Conservation (phyloP, 2,329 filamentous ascomycete genomes). For the Cercospora beticola region DNA sequence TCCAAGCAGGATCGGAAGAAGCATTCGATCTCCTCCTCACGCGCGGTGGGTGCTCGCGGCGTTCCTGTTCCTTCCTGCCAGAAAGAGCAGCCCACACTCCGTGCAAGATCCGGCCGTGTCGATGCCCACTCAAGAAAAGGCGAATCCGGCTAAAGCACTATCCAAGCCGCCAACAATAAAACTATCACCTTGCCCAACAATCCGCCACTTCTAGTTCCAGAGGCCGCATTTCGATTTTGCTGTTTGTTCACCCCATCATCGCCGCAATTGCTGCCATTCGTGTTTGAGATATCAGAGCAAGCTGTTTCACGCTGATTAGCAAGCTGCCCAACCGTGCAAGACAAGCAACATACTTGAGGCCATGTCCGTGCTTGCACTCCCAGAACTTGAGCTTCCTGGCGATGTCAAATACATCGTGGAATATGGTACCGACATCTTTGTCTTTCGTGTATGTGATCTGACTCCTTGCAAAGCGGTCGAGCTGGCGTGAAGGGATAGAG, state of each 20-base stretch:
- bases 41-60: background rate
- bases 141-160: background rate
- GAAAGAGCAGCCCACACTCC: background rate
- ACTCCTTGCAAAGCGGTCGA: background rate
- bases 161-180: background rate
- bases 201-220: background rate
- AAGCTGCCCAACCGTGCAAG: background rate
- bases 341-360: background rate
- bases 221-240: background rate
- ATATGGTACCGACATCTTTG: constrained; percentile 5
- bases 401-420: constrained; percentile 4
- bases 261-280: background rate
- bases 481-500: background rate
- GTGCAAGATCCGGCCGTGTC: background rate
- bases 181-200: background rate
- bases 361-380: background rate
- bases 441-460: background rate
- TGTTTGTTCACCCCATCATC: background rate
- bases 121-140: too few relatives aligned
- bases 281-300: background rate
- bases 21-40: background rate
- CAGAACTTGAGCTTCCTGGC: background rate
- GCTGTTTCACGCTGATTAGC: background rate
- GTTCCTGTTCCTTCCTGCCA: background rate
- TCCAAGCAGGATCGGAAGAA: background rate